phyloP scores from a whole-genome alignment of 2,329 filamentous ascomycete species.

The Albifimbria verrucaria region DNA sequence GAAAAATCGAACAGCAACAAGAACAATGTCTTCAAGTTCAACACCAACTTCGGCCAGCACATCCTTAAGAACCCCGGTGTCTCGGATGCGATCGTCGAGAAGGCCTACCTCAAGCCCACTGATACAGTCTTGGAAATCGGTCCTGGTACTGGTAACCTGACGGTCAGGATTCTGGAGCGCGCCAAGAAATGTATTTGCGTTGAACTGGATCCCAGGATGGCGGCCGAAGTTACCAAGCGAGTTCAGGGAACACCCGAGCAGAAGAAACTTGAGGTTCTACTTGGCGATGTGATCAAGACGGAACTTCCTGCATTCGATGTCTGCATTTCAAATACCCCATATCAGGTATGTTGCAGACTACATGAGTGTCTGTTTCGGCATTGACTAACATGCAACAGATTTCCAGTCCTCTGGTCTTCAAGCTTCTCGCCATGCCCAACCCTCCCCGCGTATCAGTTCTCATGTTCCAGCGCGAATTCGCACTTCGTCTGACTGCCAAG shows the following conservation, averaged over 20 bases:
- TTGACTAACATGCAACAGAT: constrained; percentile 50
- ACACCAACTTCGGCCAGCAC: constrained; percentile 81
- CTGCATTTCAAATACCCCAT: constrained; percentile 69
- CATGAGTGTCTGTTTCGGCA: background rate
- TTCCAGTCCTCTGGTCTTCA: constrained; percentile 86
- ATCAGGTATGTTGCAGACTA: constrained; percentile 44
- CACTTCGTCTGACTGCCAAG: constrained; percentile 81
- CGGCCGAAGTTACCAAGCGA: constrained; percentile 88
- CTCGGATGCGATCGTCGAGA: constrained; percentile 66
- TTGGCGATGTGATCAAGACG: constrained; percentile 87
- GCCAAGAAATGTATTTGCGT: constrained; percentile 80
- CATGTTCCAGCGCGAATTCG: constrained; percentile 97
- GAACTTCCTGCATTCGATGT: constrained; percentile 74
- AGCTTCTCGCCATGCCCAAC: constrained; percentile 77
- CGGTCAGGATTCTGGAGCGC: constrained; percentile 82
- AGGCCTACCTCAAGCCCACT: constrained; percentile 85
- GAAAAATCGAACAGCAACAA: constrained; percentile 24
- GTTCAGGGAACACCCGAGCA: constrained; percentile 85
- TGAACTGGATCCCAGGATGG: constrained; percentile 95
- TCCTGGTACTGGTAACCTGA: constrained; percentile 85
- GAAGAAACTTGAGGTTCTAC: constrained; percentile 79
- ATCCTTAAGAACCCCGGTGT: constrained; percentile 92
- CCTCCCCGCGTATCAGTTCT: constrained; percentile 82
- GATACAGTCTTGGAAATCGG: constrained; percentile 91
- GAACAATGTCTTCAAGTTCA: constrained; percentile 97